These are phyloP conservation scores for Cryptosporidium canis DNA, from an alignment of 169 alveolate species.

Conservation along the genomic window DNA sequence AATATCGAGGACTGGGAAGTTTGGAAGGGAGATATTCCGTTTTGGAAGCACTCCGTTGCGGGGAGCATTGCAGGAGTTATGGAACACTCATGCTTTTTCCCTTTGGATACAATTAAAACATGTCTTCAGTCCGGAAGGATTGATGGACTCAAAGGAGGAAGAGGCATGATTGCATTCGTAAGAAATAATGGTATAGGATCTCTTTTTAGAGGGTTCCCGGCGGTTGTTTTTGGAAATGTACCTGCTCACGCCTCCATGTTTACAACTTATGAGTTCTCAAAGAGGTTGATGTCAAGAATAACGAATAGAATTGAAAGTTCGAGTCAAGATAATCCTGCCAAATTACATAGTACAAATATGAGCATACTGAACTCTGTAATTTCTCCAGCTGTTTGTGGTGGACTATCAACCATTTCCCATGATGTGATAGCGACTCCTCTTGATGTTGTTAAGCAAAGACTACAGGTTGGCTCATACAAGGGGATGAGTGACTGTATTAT, in stretches of 20 bases:
- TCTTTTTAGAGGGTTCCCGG: slow-evolving; percentile 91
- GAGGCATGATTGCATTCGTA: slow-evolving; percentile 68
- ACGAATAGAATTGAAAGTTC: neutral
- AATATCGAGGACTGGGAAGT: slow-evolving; percentile 75
- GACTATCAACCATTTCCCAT: slow-evolving; percentile 93
- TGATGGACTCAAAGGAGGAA: slow-evolving; percentile 13
- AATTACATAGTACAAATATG: slow-evolving; percentile 69
- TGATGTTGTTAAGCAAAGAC: slow-evolving; percentile 94
- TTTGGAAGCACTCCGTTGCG: slow-evolving; percentile 92
- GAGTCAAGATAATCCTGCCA: slow-evolving; percentile 2
- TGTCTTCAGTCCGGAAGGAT: slow-evolving; percentile 82
- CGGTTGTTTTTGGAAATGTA: slow-evolving; percentile 94
- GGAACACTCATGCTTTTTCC: slow-evolving; percentile 95
- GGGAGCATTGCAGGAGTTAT: slow-evolving; percentile 98
- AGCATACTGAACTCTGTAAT: slow-evolving; percentile 76
- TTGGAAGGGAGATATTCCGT: slow-evolving; percentile 87
- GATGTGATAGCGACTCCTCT: slow-evolving; percentile 97
- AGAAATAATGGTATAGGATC: slow-evolving; percentile 80
- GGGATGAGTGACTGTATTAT: slow-evolving; percentile 77
- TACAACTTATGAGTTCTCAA: slow-evolving; percentile 85
- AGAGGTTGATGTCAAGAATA: slow-evolving; percentile 33
- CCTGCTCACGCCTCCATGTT: slow-evolving; percentile 98
- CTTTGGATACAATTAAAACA: slow-evolving; percentile 94
- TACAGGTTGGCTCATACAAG: slow-evolving; percentile 89
- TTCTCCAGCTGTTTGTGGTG: slow-evolving; percentile 90